Base-by-base conservation (phyloP, 805 yeast genomes). In the Teunomyces tritomae region DNA sequence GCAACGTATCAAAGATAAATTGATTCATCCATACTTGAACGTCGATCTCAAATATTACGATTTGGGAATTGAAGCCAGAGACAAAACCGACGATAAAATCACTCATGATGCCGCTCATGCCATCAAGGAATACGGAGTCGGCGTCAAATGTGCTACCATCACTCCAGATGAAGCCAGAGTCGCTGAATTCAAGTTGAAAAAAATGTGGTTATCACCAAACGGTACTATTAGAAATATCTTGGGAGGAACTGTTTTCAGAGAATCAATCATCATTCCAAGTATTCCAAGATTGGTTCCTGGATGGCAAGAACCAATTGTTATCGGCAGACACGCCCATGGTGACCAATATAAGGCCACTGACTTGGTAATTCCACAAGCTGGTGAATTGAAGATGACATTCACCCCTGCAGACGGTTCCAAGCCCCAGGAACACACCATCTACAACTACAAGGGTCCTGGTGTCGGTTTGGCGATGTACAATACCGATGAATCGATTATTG, bases 111-210 rank as follows among this genome's bases (percentile, higher is more conserved):
- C 96, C 8, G 97, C 97, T 20, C 73, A 84, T 44, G 98, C 98
- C 45, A 91, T 89, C 57, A 73, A 83, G 67, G 80, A 90, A 69
- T 85, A 89, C 68, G 87, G 89, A 46, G 98, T 92, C 49, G 98
- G 96, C 28, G 89, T 92, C 58, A 92, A 92, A 74, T 92, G 98
- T 75, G 98, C 98, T 49, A 92, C 98, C 45, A 92, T 92, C 67
- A 92, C 98, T n/a, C 97, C 98, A 6, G 96, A 89, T 65, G 98
- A 92, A 74, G 94, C 89, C 42, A 83, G 98, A 62, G 97, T 92
- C 45, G 76, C 87, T 68, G 98, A 92, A 70, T 92, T 89, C 70
- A 74, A 79, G 48, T 79, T 92, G 68, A 90, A 92, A 75, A 87
- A 90, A 69, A 92, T 92, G 98, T 92, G 97, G 97, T 78, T 86